phyloP scores from a whole-genome alignment of 2,329 filamentous ascomycete genomes.

The Apiospora sp. region DNA sequence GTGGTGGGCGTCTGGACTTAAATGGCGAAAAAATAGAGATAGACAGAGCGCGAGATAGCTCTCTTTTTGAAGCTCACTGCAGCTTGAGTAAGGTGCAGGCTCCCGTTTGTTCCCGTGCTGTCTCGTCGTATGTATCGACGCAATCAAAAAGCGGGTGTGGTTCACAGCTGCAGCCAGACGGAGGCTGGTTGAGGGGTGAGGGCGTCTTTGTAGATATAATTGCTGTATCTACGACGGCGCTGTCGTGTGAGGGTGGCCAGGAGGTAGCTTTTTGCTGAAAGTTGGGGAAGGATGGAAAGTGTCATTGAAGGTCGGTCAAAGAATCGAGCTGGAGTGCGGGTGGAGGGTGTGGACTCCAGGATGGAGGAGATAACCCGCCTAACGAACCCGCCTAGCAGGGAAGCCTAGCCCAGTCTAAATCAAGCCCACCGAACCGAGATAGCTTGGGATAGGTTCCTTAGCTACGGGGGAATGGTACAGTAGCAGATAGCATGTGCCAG shows the following conservation, averaged over 20 bases:
- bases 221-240: not conserved
- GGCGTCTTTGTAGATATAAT: not conserved
- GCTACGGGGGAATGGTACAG: not conserved
- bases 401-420: slow-evolving; percentile 3
- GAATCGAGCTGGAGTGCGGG: not conserved
- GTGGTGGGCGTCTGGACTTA: not conserved
- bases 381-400: not conserved
- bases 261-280: slow-evolving; percentile 10
- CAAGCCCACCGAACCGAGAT: slow-evolving; percentile 16
- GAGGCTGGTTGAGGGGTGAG: not conserved
- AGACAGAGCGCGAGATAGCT: slow-evolving; percentile 4
- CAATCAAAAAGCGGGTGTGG: slow-evolving; percentile 1
- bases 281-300: slow-evolving; percentile 14
- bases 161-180: not conserved
- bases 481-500: not conserved
- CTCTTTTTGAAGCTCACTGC: slow-evolving; percentile 12
- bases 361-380: slow-evolving; percentile 18
- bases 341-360: slow-evolving; percentile 12
- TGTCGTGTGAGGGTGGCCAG: slow-evolving; percentile 7
- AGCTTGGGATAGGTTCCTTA: not conserved
- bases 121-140: not conserved
- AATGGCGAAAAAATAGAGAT: not conserved
- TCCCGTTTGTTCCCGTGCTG: not conserved
- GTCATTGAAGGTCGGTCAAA: slow-evolving; percentile 19
- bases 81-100: slow-evolving; percentile 13